phyloP scores from a whole-genome alignment of 2,329 filamentous ascomycete species.

The Fusarium oxysporum region DNA sequence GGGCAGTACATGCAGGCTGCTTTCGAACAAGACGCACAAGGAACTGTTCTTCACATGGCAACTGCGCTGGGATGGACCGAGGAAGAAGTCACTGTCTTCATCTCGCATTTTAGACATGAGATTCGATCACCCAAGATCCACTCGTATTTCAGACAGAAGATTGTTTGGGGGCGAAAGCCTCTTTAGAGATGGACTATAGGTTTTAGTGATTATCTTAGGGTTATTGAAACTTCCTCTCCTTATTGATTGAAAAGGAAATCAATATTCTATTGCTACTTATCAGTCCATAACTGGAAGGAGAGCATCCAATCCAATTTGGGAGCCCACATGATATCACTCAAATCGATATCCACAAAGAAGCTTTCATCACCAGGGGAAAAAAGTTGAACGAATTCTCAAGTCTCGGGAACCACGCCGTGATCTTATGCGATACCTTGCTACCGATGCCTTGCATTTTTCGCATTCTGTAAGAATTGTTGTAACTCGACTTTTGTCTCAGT shows the following conservation, averaged over 20 bases:
- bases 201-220: rapidly evolving
- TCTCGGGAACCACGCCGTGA: not conserved
- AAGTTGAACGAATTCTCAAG: rapidly evolving
- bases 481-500: no score
- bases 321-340: rapidly evolving
- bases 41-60: not conserved
- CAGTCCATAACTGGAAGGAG: rapidly evolving
- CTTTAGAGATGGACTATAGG: rapidly evolving
- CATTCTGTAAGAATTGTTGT: no score
- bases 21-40: not conserved
- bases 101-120: not conserved
- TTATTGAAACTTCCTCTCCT: rapidly evolving
- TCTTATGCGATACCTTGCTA: not conserved
- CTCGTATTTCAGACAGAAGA: constrained; percentile 8
- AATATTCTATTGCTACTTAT: rapidly evolving
- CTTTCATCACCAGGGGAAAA: rapidly evolving
- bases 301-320: rapidly evolving
- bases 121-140: constrained; percentile 10
- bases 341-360: rapidly evolving
- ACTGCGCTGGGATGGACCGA: not conserved
- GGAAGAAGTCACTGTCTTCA: not conserved
- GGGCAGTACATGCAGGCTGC: constrained; percentile 1
- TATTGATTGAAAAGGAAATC: rapidly evolving
- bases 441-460: rapidly evolving
- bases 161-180: constrained; percentile 7